Percentiles rank a stretch among this genome's conserved stretches.
Conservation (phyloP, 345 rosid species). For the Boechera stricta region DNA sequence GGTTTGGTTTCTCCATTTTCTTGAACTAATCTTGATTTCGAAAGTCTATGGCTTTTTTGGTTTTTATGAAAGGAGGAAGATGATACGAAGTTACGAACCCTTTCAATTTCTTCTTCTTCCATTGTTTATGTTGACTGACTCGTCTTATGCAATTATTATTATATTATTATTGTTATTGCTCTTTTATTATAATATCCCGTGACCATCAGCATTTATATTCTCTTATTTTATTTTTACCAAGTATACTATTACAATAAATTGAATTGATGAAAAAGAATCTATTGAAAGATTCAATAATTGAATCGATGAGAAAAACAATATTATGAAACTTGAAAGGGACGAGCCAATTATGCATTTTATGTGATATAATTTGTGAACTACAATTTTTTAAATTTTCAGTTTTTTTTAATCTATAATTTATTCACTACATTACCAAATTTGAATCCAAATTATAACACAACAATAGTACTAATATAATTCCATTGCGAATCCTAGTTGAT, state of each 20-base stretch:
- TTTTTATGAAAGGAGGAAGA: neutral
- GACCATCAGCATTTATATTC: constrained; percentile 23
- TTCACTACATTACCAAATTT: neutral
- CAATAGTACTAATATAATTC: neutral
- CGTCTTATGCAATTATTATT: constrained; percentile 19
- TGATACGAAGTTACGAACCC: constrained; percentile 18
- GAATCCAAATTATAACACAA: neutral
- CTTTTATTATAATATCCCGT: constrained; percentile 7
- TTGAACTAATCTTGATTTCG: neutral
- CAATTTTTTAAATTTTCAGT: no score
- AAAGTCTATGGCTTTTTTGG: constrained; percentile 27
- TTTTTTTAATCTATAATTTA: no score
- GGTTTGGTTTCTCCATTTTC: constrained; percentile 40
- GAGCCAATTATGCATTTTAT: neutral
- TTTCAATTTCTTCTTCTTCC: constrained; percentile 13
- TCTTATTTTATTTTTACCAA: neutral
- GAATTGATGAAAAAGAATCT: neutral
- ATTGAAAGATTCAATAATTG: neutral
- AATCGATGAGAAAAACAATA: neutral
- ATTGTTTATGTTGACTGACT: constrained; percentile 28
- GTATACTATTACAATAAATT: neutral
- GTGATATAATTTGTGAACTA: no score
- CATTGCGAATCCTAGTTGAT: neutral
- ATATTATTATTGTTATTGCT: neutral
- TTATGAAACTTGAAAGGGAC: neutral